phyloP scores from a whole-genome alignment of 768 basidiomycete species.

The Tricholoma saponaceum region DNA sequence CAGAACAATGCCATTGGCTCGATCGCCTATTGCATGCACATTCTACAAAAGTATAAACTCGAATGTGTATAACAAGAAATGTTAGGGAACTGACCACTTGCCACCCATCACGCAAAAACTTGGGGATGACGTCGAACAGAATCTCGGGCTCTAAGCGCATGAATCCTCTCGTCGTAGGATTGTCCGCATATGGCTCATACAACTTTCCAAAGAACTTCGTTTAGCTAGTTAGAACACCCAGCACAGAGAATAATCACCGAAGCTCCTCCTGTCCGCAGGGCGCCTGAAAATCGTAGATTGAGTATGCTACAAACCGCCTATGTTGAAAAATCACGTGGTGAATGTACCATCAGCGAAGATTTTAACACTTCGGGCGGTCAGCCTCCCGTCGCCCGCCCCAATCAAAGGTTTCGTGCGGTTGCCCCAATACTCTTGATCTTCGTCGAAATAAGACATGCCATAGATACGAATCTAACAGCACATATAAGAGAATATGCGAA shows the following conservation, averaged over 20 bases:
- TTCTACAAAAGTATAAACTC: conserved; percentile 45
- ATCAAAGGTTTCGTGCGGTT: conserved; percentile 54
- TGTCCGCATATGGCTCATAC: conserved; percentile 78
- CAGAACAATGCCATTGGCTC: conserved; percentile 79
- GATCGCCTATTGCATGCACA: conserved; percentile 84
- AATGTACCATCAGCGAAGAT: conserved; percentile 68
- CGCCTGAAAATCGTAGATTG: conserved; percentile 42
- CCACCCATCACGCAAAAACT: conserved; percentile 79
- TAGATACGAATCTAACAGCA: conserved; percentile 65
- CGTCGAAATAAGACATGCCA: conserved; percentile 72
- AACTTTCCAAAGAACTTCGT: conserved; percentile 38
- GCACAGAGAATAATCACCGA: conserved; percentile 45
- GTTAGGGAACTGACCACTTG: conserved; percentile 65
- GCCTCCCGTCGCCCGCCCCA: conserved; percentile 52
- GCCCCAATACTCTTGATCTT: conserved; percentile 69
- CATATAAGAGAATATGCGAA: conserved; percentile 6
- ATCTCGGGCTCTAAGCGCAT: conserved; percentile 66
- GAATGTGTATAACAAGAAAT: not conserved
- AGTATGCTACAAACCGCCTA: conserved; percentile 4
- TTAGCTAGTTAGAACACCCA: not conserved
- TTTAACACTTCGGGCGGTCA: conserved; percentile 74
- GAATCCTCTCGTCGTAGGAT: conserved; percentile 70
- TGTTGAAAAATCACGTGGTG: conserved; percentile 4
- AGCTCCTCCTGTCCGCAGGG: conserved; percentile 85
- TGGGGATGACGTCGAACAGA: conserved; percentile 59